Conservation (phyloP, 345 rosid genomes). For the Eucalyptus curtisii region DNA sequence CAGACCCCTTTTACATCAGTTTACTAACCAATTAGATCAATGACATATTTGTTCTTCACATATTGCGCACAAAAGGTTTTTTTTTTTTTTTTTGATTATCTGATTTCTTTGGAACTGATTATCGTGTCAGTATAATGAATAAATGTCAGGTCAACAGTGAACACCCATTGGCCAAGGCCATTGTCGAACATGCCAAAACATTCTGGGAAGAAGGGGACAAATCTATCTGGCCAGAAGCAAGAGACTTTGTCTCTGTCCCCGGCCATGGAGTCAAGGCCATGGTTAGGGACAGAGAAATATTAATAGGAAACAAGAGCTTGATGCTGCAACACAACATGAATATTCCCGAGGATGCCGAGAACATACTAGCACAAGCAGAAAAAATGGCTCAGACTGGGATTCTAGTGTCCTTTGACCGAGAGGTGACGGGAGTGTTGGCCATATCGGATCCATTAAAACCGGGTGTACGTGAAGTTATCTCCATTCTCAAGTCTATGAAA, state of each 20-base stretch:
- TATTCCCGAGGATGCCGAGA: slow-evolving; percentile 46
- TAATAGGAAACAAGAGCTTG: slow-evolving; percentile 70
- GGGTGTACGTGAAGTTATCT: slow-evolving; percentile 47
- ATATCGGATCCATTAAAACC: slow-evolving; percentile 76
- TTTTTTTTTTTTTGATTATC: not conserved
- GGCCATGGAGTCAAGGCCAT: slow-evolving; percentile 76
- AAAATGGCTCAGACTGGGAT: slow-evolving; percentile 71
- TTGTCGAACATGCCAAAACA: slow-evolving; percentile 60
- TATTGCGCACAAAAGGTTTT: not conserved
- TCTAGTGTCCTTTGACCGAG: slow-evolving; percentile 46
- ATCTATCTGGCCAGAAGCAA: slow-evolving; percentile 67
- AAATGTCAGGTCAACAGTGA: slow-evolving; percentile 57
- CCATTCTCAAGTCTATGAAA: slow-evolving; percentile 61
- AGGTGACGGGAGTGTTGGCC: slow-evolving; percentile 50
- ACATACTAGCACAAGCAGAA: slow-evolving; percentile 49
- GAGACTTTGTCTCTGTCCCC: slow-evolving; percentile 47
- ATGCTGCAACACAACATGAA: slow-evolving; percentile 25
- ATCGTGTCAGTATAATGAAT: not conserved
- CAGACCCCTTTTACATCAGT: not conserved
- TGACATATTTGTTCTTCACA: not conserved
- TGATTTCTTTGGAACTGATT: not conserved
- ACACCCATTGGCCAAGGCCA: slow-evolving; percentile 79
- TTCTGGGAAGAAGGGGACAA: slow-evolving; percentile 60
- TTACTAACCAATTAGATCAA: not conserved
- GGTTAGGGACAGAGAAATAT: slow-evolving; percentile 38